Base-by-base conservation (phyloP, 768 basidiomycete genomes). In the Nidularia pulvinata region DNA sequence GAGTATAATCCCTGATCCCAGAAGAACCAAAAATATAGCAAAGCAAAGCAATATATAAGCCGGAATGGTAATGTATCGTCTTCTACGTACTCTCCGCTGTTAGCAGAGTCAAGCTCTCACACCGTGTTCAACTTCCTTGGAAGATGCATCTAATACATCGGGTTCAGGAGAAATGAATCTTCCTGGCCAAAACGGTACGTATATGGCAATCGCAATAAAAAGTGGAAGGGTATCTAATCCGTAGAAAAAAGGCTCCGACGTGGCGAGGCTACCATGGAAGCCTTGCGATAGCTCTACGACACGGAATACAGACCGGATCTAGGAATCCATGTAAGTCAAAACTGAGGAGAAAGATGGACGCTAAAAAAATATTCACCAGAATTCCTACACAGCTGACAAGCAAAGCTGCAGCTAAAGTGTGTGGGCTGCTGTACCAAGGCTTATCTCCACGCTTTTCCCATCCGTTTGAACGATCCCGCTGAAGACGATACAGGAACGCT, bases 221-320 rank as follows among this genome's bases (percentile, higher is more conserved):
- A 89, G 73, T 6, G 88, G 88, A 4, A 89, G 71, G 0, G 86
- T 80, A 63, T 92, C 72, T 37, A 90, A 71, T 1, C 69, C 80
- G 62, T 89, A 91, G 65, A 91, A 89, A 58, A 76, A 82, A 3
- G 61, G 65, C 64, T 90, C 87, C 4, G 77, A 78, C 2, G 76
- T 83, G 5, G 81, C 76, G 16, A 90, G 74, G 36, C 71, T 69
- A 2, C 86, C 86, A 22, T 65, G 54, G 64, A 72, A 88, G n/a
- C 89, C 89, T 65, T 88, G 70, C 3, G 82, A 79, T 32, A 83
- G 74, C 58, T 91, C 88, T 14, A 77, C 71, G 9, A 77, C 76
- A 62, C 78, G 70, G 70, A 83, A 91, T 1, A 76, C 65, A 37
- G 84, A 89, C 52, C 89, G 88, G 57, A 88, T 76, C 85, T 86